These are phyloP conservation scores for Chlorella sp. DNA, from an alignment of 139 green algal species.

Conservation along the genomic window DNA sequence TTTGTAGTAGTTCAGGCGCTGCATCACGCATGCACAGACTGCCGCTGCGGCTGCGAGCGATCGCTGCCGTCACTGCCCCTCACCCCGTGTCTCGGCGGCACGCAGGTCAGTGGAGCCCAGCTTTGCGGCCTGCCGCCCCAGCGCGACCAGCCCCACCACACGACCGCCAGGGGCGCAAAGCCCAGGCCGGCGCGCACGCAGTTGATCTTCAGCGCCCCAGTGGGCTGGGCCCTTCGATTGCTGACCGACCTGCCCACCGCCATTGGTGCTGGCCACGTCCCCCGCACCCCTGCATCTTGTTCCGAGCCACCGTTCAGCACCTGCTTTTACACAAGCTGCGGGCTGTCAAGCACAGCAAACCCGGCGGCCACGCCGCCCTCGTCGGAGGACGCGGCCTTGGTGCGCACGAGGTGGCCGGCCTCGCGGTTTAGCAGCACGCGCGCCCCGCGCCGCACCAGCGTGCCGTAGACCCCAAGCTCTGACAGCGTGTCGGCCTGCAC, in stretches of 20 bases:
- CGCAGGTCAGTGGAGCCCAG: conserved; percentile 71
- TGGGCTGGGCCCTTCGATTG: no score
- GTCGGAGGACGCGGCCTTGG: conserved; percentile 86
- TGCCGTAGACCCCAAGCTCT: conserved; percentile 93
- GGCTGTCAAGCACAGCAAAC: conserved; percentile 92
- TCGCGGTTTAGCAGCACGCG: conserved; percentile 79
- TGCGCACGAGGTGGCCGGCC: conserved; percentile 90
- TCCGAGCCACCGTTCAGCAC: neutral
- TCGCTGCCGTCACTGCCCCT: no score
- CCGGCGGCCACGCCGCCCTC: conserved; percentile 95
- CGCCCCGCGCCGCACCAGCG: conserved; percentile 50
- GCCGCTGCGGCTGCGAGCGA: no score
- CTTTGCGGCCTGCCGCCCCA: conserved; percentile 35
- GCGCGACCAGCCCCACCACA: conserved; percentile 74
- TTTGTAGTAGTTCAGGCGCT: no score
- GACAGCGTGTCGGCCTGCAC: conserved; percentile 76
- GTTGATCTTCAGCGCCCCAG: conserved; percentile 82
- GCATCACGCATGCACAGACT: no score
- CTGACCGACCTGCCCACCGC: no score
- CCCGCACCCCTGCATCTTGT: neutral
- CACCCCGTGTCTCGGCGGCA: conserved; percentile 36
- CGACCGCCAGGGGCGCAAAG: conserved; percentile 60
- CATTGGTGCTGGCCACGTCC: no score
- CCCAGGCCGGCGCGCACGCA: conserved; percentile 43
- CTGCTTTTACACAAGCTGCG: conserved; percentile 59